Evolutionary conservation across 441 rosid species (phyloP).

Genomic region (Populus tomentosa): DNA sequence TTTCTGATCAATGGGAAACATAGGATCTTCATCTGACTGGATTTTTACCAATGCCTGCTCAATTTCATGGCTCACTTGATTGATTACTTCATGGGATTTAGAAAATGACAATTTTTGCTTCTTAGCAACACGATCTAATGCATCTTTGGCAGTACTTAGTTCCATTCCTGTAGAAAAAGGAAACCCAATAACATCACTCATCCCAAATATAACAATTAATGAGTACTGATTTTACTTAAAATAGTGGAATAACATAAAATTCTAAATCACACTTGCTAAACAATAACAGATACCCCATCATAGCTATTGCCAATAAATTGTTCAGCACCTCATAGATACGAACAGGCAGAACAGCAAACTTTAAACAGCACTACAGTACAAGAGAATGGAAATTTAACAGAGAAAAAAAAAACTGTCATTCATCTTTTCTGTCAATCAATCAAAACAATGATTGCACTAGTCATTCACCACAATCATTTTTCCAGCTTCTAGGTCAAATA

Average conservation of each 20-base stretch:
- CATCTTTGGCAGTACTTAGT: slow-evolving; percentile 34
- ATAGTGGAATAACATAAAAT: not conserved
- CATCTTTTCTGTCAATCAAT: not conserved
- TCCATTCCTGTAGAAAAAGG: slow-evolving; percentile 39
- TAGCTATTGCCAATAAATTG: not conserved
- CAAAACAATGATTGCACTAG: not conserved
- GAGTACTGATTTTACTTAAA: not conserved
- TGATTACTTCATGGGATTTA: slow-evolving; percentile 43
- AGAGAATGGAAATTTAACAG: not conserved
- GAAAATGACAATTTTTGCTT: slow-evolving; percentile 50
- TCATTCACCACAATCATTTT: not conserved
- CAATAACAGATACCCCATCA: not conserved
- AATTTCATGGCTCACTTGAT: slow-evolving; percentile 42
- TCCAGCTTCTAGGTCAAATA: not conserved
- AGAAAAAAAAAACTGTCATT: not conserved
- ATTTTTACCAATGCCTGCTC: slow-evolving; percentile 40
- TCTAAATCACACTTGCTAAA: not conserved
- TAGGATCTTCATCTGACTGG: slow-evolving; percentile 20
- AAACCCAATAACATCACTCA: not conserved
- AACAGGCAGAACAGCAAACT: not conserved
- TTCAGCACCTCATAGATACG: not conserved
- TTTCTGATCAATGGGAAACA: slow-evolving; percentile 25
- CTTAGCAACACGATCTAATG: slow-evolving; percentile 49
- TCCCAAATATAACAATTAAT: not conserved
- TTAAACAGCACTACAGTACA: not conserved